These are phyloP conservation scores for Pisolithus orientalis DNA, from an alignment of 768 basidiomycete genomes.

Conservation along the genomic window DNA sequence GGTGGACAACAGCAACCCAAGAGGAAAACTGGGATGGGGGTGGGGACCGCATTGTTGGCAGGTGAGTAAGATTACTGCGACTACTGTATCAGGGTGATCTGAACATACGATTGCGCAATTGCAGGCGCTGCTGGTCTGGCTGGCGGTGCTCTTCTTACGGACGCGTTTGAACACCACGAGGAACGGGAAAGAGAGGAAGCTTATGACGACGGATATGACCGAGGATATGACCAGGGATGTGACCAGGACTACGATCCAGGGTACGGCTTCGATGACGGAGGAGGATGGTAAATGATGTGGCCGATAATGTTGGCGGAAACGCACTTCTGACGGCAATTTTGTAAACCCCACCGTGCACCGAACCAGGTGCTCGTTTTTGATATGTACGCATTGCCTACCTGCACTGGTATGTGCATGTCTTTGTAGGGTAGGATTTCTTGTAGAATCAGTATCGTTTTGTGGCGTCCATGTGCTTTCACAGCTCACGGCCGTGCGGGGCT, in stretches of 20 bases:
- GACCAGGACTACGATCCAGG: constrained; percentile 27
- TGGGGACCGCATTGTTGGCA: constrained; percentile 41
- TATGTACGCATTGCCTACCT: too few species aligned
- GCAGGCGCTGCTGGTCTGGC: constrained; percentile 59
- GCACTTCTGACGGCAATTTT: too few species aligned
- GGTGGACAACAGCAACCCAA: constrained; percentile 27
- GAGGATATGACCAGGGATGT: constrained; percentile 16
- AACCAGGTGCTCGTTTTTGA: too few species aligned
- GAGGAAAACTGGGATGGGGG: constrained; percentile 42
- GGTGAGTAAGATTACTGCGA: constrained; percentile 28
- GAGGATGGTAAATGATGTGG: constrained; percentile 6
- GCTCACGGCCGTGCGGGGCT: too few species aligned
- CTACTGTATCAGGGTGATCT: not conserved
- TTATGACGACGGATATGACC: constrained; percentile 29
- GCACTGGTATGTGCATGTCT: too few species aligned
- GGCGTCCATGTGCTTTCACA: too few species aligned
- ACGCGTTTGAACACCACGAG: constrained; percentile 42
- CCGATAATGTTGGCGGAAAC: not conserved
- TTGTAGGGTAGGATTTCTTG: too few species aligned
- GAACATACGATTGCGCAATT: constrained; percentile 2
- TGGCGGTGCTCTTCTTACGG: constrained; percentile 52
- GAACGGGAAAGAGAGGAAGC: constrained; percentile 26
- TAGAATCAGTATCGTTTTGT: too few species aligned
- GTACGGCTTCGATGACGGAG: constrained; percentile 16
- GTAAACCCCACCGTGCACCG: too few species aligned